Base-by-base conservation (phyloP, 192 early-diverging fungal genomes). In the Gaertneriomyces semiglobifer region DNA sequence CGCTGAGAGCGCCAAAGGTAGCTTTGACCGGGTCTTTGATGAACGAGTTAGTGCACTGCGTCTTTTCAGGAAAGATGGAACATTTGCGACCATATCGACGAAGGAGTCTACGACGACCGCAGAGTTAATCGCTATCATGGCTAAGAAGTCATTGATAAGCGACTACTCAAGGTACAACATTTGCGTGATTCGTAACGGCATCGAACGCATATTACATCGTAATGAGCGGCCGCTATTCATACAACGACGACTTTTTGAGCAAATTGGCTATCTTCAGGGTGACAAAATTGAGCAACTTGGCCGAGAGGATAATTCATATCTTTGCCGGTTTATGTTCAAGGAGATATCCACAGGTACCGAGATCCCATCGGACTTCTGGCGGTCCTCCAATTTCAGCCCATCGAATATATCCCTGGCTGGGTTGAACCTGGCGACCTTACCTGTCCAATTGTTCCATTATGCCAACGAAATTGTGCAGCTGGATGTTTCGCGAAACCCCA, bases 231-330 rank as follows among this genome's bases (percentile, higher is more conserved):
- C 93, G 6, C 77, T 88, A 5, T 74, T 85, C 40, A 84, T 95
- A 14, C 86, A 93, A 55, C 86, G 88, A 53, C 82, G 71, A 58
- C 77, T 85, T 18, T 71, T 95, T 51, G 81, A 91, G 67, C 86
- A 90, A 71, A 84, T 90, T 63, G 93, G 93, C 18, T 93, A 95
- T 62, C 81, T 82, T 10, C 83, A 83, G 20, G 74, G 82, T 47
- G 92, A 95, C 73, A 86, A 84, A 63, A 79, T 93, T 7, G 88
- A 91, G 53, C 79, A 88, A 39, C 75, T 92, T 19, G 90, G 90
- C 4, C 77, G 92, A 53, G 92, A 93, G 61, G 91, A 93, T 68
- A 92, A 91, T 75, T 90, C 88, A 47, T 92, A 92, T 46, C 66
- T 93, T 16, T 87, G 86, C 72, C 84, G 90, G n/a, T 92, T 93